Evolutionary conservation across 2,329 filamentous ascomycete species (phyloP), one percentile per base, ranked within the genome.

Genomic region (Albophoma yamanashiensis): DNA sequence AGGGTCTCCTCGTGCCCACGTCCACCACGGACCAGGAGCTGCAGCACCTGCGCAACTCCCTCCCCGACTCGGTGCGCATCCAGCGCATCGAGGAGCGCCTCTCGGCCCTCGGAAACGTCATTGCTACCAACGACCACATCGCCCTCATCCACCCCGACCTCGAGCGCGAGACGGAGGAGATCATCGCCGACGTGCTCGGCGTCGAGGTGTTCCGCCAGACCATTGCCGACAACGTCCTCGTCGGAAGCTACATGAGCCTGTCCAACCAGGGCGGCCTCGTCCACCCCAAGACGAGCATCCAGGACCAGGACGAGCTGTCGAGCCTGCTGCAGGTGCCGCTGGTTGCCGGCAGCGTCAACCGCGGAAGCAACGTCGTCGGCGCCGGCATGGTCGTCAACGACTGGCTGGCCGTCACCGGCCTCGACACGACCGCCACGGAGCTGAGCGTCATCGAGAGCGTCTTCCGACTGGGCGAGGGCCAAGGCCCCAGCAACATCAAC

Each of bases 11-110:
- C 64, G 93, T 99, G 60, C 94, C 94, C 62, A 97, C 93, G 60
- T 91, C 88, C 62, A 97, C 94, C 63, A 96, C 92, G 67, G 94
- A 99, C 78, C 94, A 99, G 80, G 94, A 99, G 80, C 84, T 99
- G 65, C 92, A 97, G 78, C 94, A 99, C 76, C 82, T 99, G 69
- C 89, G 94, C 69, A 97, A 99, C 77, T 92, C 89, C 61, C 86
- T 99, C 66, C 94, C 94, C 45, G 93, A 97, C 74, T 78, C 80
- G 61, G 90, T 99, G 65, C 92, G 92, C 77, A 96, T 99, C 70
- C 92, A 97, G 79, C 87, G 94, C 67, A 96, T 99, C 79, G 94
- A 99, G 80, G 94, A 99, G 82, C 87, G 94, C 50, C 82, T 99
- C 64, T 96, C 92, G 22, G 94, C 94, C 5, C 85, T 99, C 34